Conservation (phyloP, 2,329 filamentous ascomycete species). For the Aureobasidium sp. region DNA sequence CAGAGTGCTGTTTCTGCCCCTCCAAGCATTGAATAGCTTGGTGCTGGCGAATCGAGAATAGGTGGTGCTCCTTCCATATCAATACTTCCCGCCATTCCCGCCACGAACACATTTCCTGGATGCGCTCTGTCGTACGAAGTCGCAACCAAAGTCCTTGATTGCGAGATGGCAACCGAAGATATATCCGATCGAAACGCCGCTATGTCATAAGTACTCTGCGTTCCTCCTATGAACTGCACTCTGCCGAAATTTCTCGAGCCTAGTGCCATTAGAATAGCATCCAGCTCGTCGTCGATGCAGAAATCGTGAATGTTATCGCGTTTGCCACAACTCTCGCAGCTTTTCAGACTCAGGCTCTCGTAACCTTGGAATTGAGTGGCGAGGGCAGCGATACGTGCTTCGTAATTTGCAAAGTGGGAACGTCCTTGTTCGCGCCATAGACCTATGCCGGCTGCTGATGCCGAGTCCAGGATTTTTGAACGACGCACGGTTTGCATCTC, state of each 20-base stretch:
- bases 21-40: constrained; percentile 1
- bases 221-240: background rate
- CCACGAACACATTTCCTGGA: constrained; percentile 12
- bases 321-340: constrained; percentile 11
- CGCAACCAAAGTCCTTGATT: background rate
- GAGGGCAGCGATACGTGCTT: constrained; percentile 3
- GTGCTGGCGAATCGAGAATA: constrained; percentile 1
- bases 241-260: background rate
- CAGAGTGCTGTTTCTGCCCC: background rate
- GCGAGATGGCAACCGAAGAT: background rate
- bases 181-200: constrained; percentile 8
- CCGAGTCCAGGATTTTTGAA: constrained; percentile 3
- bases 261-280: constrained; percentile 3
- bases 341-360: background rate
- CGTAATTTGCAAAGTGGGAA: constrained; percentile 5
- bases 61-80: background rate
- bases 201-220: background rate
- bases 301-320: constrained; percentile 12
- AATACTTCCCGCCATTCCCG: background rate
- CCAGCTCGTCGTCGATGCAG: background rate
- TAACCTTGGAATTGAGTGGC: background rate
- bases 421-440: constrained; percentile 12
- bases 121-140: background rate
- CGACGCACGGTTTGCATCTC: constrained; percentile 8
- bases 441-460: background rate